Percentiles rank a stretch among this genome's conserved stretches.
These are phyloP conservation scores for Euclidium syriacum DNA, from an alignment of 345 rosid genomes.

Conservation along the genomic window DNA sequence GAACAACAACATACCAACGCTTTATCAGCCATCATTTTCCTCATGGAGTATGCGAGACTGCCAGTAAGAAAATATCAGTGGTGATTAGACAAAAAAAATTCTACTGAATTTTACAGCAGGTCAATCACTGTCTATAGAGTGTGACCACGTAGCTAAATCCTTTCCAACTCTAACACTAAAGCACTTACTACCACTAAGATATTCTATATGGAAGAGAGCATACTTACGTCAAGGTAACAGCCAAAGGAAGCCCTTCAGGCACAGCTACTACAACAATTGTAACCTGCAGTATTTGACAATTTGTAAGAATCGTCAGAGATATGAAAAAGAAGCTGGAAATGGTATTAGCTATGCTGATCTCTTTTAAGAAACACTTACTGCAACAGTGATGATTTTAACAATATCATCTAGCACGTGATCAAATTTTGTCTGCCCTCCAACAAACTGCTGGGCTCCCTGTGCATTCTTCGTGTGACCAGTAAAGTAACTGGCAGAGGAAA, in stretches of 20 bases:
- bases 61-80: slow-evolving; percentile 14
- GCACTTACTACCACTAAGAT: not conserved
- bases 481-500: slow-evolving; percentile 52
- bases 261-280: slow-evolving; percentile 98
- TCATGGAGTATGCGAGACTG: slow-evolving; percentile 97
- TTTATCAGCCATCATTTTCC: slow-evolving; percentile 99
- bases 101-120: not conserved
- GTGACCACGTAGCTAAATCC: not conserved
- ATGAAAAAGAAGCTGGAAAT: not conserved
- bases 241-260: slow-evolving; percentile 98
- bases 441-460: slow-evolving; percentile 45
- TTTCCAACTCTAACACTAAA: slow-evolving; percentile 8
- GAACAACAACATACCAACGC: slow-evolving; percentile 60
- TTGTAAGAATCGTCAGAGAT: slow-evolving; percentile 15
- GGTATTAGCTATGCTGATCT: slow-evolving; percentile 3
- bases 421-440: slow-evolving; percentile 50
- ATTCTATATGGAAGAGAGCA: slow-evolving; percentile 10
- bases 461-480: slow-evolving; percentile 61
- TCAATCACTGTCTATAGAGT: not conserved
- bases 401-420: slow-evolving; percentile 62
- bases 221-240: slow-evolving; percentile 93
- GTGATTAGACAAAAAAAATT: not conserved
- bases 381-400: slow-evolving; percentile 75
- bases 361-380: slow-evolving; percentile 49
- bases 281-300: slow-evolving; percentile 46